Evolutionary conservation across 352 stramenopile species (phyloP).

Genomic region (Phytopythium sindhum): DNA sequence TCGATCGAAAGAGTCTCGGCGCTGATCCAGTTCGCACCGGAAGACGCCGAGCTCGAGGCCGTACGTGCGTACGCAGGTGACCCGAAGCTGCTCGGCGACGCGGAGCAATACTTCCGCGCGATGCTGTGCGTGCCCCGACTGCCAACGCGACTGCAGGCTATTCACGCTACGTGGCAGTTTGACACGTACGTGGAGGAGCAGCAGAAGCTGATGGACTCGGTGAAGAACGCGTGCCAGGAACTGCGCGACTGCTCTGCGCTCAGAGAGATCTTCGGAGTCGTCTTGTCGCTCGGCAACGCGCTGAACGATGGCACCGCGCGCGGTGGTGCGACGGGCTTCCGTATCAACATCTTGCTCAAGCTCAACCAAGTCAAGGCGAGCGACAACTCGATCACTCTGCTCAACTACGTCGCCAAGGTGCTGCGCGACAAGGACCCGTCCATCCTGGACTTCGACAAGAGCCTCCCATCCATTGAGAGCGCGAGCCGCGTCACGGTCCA

Average conservation of each 20-base stretch:
- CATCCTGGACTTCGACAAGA: slow-evolving; percentile 75
- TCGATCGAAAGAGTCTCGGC: slow-evolving; percentile 70
- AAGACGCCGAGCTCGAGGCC: slow-evolving; percentile 64
- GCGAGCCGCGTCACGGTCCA: slow-evolving; percentile 76
- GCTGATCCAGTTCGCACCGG: slow-evolving; percentile 75
- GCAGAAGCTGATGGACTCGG: slow-evolving; percentile 66
- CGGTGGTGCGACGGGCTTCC: slow-evolving; percentile 87
- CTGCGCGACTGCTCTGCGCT: slow-evolving; percentile 87
- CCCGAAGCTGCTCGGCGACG: slow-evolving; percentile 70
- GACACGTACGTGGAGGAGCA: slow-evolving; percentile 81
- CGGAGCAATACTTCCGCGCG: slow-evolving; percentile 76
- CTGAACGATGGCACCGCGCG: slow-evolving; percentile 85
- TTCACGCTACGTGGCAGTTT: slow-evolving; percentile 84
- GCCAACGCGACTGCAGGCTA: slow-evolving; percentile 63
- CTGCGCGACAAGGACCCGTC: slow-evolving; percentile 60
- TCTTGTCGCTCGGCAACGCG: slow-evolving; percentile 88
- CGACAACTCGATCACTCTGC: slow-evolving; percentile 79
- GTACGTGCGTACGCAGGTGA: slow-evolving; percentile 64
- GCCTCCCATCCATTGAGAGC: slow-evolving; percentile 65
- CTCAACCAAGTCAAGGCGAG: slow-evolving; percentile 83
- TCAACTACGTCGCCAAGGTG: slow-evolving; percentile 77
- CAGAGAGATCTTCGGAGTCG: slow-evolving; percentile 81
- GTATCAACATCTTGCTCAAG: slow-evolving; percentile 85
- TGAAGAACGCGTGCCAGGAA: slow-evolving; percentile 88
- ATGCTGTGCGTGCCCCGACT: slow-evolving; percentile 65